Base-by-base conservation (phyloP, 768 basidiomycete species). In the Tricholoma flavovirens region DNA sequence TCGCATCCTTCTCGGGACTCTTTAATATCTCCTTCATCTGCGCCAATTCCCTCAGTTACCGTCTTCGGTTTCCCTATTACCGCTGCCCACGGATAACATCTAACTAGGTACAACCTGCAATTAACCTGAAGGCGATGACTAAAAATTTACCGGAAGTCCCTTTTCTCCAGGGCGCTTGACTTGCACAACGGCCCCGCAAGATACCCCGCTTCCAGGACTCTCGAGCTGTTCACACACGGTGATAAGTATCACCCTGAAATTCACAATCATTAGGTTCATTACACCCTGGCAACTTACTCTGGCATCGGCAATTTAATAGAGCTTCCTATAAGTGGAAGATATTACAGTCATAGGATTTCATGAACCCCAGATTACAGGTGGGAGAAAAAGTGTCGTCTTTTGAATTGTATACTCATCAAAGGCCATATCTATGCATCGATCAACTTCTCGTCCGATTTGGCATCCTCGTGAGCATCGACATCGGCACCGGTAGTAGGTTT, bases 401-500 rank as follows among this genome's bases (percentile, higher is more conserved):
- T n/a, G 40, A 53, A 54, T 45, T 29, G 51, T 32, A 36, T 35
- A 19, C 35, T 38, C 38, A 17, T 35, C 45, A 35, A n/a, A 35
- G 35, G 57, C 56, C 58, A 63, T 59, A 64, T 69, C 71, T 81
- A 83, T 55, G 75, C 83, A 74, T 90, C 88, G 64, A 89, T 78
- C 59, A 89, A 74, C 72, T 82, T 85, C 65, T 73, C 79, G 60
- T 80, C 70, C 33, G 61, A 52, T 60, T 63, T 62, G 33, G 60
- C 56, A 52, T 71, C 82, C 58, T 74, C 72, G 53, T 67, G 70
- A 54, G 71, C 78, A 62, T 80, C 77, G 57, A 69, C 74, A 43
- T 72, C 76, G 64, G 71, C 78, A 59, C 76, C 80, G 69, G 76
- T 73, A 54, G 80, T 76, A 57, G 75, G 67, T 76, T 82, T 87